These are phyloP conservation scores for Globisporangium paroecandrum DNA, from an alignment of 352 stramenopile species.

Conservation along the genomic window DNA sequence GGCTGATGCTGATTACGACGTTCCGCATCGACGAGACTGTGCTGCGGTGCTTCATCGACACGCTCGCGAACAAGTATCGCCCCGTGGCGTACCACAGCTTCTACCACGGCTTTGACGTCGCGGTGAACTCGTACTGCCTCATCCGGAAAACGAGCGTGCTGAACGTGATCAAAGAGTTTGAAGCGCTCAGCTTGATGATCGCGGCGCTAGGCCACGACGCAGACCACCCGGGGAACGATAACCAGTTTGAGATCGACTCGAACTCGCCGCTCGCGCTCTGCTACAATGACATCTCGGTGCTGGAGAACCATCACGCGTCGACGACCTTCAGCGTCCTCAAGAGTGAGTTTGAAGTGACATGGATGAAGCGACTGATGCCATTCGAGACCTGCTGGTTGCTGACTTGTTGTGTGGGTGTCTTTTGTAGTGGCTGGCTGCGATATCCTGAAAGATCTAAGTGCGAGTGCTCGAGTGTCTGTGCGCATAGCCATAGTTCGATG, in stretches of 20 bases:
- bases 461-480: slow-evolving; percentile 36
- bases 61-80: slow-evolving; percentile 55
- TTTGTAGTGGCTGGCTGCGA: slow-evolving; percentile 44
- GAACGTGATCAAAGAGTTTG: slow-evolving; percentile 66
- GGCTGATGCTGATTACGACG: slow-evolving; percentile 51
- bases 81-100: slow-evolving; percentile 85
- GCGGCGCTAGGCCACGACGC: slow-evolving; percentile 82
- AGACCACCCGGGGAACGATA: slow-evolving; percentile 87
- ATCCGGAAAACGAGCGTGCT: slow-evolving; percentile 50
- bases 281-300: slow-evolving; percentile 89
- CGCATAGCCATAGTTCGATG: slow-evolving; percentile 68
- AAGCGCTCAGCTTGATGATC: slow-evolving; percentile 77
- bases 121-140: slow-evolving; percentile 58
- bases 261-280: slow-evolving; percentile 71
- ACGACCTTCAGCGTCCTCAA: slow-evolving; percentile 66
- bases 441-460: slow-evolving; percentile 53
- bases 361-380: not conserved
- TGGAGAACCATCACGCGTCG: slow-evolving; percentile 87
- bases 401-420: not conserved
- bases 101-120: slow-evolving; percentile 83
- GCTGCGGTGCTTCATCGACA: slow-evolving; percentile 53
- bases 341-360: slow-evolving; percentile 24
- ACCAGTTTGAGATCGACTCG: slow-evolving; percentile 87
- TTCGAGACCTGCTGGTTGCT: not conserved
- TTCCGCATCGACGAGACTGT: slow-evolving; percentile 57